Percentiles rank a stretch among this genome's conserved stretches.
These are phyloP conservation scores for Daldinia sp. DNA, from an alignment of 2,329 filamentous ascomycete species.

Conservation along the genomic window DNA sequence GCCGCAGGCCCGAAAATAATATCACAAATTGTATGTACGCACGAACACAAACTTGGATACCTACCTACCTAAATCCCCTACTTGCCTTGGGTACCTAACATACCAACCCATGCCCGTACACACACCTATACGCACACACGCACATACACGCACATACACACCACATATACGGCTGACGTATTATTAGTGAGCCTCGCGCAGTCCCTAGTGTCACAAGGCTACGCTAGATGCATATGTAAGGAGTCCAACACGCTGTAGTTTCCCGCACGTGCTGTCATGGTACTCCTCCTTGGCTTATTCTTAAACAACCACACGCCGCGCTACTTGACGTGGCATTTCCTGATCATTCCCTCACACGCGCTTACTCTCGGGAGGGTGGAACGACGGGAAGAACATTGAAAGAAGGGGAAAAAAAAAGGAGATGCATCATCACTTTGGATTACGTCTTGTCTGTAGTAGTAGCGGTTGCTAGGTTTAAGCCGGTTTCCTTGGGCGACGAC, in stretches of 20 bases:
- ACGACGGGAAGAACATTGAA: too few relatives aligned
- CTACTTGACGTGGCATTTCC: slow-evolving; percentile 37
- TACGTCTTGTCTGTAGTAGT: slow-evolving; percentile 2
- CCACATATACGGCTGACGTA: slow-evolving; percentile 31
- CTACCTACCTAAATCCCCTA: neutral
- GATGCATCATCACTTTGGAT: neutral
- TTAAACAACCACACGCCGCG: slow-evolving; percentile 24
- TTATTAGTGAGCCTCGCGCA: slow-evolving; percentile 37
- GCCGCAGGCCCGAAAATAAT: slow-evolving; percentile 16
- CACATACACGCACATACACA: neutral
- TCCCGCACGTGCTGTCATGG: slow-evolving; percentile 33
- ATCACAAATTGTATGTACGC: neutral
- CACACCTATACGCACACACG: neutral
- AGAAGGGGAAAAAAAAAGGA: neutral
- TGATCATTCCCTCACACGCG: slow-evolving; percentile 26
- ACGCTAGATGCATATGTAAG: slow-evolving; percentile 34
- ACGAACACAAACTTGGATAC: neutral
- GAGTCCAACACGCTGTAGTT: slow-evolving; percentile 27
- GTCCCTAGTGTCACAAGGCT: slow-evolving; percentile 39
- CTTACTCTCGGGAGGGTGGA: slow-evolving; percentile 29
- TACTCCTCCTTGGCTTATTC: slow-evolving; percentile 23
- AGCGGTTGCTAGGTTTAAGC: too few relatives aligned
- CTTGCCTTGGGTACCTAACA: too few relatives aligned
- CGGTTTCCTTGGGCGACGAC: neutral
- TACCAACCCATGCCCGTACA: neutral